These are phyloP conservation scores for Rhodotorula taiwanensis DNA, from an alignment of 768 basidiomycete genomes.

Conservation along the genomic window DNA sequence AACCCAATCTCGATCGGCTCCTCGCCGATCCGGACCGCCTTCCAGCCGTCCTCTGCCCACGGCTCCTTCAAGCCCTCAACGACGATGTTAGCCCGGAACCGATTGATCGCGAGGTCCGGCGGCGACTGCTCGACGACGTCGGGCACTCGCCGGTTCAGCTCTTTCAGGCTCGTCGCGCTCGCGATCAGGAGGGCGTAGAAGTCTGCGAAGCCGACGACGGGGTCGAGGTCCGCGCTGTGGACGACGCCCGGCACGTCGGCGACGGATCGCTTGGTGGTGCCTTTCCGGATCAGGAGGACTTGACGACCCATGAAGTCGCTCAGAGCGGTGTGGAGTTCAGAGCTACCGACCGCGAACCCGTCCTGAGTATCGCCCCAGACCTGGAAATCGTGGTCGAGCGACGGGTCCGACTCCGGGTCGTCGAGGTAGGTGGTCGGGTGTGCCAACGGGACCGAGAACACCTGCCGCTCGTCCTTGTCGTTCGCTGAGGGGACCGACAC, in stretches of 20 bases:
- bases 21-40: conserved; percentile 5
- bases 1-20: conserved; percentile 19
- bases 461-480: background rate
- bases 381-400: conserved; percentile 25
- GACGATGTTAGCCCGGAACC: conserved; percentile 33
- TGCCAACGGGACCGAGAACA: conserved; percentile 20
- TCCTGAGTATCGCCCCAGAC: conserved; percentile 28
- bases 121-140: background rate
- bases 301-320: conserved; percentile 20
- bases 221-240: conserved; percentile 9
- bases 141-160: conserved; percentile 20
- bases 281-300: conserved; percentile 25
- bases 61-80: conserved; percentile 8
- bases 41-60: conserved; percentile 35
- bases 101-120: conserved; percentile 2
- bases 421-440: conserved; percentile 23
- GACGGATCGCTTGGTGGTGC: conserved; percentile 11
- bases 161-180: conserved; percentile 10
- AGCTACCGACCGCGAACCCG: conserved; percentile 20
- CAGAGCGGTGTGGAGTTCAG: conserved; percentile 12
- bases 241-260: conserved; percentile 15
- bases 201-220: conserved; percentile 17
- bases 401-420: conserved; percentile 1
- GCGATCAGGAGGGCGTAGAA: conserved; percentile 20
- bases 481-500: conserved; percentile 9